A percentile compares a stretch with the other conserved stretches of the same genome.
Conservation (phyloP, 495 filamentous ascomycete genomes). For the Chaetomium tenue region DNA sequence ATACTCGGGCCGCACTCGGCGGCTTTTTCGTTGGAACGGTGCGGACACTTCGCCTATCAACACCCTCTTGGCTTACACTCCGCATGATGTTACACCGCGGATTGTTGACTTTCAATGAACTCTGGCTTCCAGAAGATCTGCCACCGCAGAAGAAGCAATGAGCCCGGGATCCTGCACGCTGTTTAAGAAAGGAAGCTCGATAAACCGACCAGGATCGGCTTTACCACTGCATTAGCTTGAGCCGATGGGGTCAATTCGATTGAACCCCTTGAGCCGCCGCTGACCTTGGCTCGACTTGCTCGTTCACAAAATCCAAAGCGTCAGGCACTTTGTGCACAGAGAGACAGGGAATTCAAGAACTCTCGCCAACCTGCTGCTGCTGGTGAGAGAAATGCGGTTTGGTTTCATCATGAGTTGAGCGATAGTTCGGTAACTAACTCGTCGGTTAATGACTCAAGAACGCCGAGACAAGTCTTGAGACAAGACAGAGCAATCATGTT, state of each 20-base stretch:
- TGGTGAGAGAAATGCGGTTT: too few relatives aligned
- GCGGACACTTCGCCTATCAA: neutral
- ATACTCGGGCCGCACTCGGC: constrained; percentile 20
- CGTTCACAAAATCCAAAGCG: neutral
- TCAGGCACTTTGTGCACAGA: neutral
- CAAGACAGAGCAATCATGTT: neutral
- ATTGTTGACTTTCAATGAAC: neutral
- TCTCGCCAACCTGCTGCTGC: neutral
- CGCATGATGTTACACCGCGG: neutral
- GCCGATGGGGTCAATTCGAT: constrained; percentile 9
- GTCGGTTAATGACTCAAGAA: neutral
- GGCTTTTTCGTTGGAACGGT: constrained; percentile 9
- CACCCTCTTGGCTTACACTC: neutral
- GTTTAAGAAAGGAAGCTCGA: neutral
- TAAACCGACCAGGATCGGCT: neutral
- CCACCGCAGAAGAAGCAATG: neutral
- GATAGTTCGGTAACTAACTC: neutral
- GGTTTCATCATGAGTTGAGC: too few relatives aligned
- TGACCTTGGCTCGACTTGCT: too few relatives aligned
- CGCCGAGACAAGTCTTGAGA: neutral
- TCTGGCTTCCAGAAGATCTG: neutral
- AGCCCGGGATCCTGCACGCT: neutral
- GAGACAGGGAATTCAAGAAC: neutral
- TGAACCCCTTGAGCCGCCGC: neutral
- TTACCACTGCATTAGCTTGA: neutral